Percentiles rank a stretch among this genome's conserved stretches.
These are phyloP conservation scores for Chondrostereum purpureum DNA, from an alignment of 1,284 basidiomycete species.

Conservation along the genomic window DNA sequence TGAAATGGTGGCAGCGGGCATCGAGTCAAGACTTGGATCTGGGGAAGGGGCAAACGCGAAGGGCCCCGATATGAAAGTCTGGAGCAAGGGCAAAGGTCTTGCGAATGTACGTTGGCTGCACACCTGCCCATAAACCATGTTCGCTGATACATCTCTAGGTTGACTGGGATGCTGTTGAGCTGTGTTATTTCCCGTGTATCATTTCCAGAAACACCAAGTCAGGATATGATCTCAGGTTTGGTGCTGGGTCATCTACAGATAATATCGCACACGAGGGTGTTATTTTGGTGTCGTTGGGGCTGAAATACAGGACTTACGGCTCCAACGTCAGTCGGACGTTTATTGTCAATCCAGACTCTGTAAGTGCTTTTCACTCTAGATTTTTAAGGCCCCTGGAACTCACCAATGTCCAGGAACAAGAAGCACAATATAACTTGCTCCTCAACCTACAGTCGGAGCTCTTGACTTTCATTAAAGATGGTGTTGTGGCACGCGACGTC, in stretches of 20 bases:
- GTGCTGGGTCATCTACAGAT: constrained; percentile 80
- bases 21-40: constrained; percentile 83
- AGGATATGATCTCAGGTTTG: constrained; percentile 86
- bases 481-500: constrained; percentile 70
- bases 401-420: constrained; percentile 83
- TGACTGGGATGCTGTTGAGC: constrained; percentile 85
- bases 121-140: background rate
- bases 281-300: constrained; percentile 81
- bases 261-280: constrained; percentile 88
- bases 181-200: constrained; percentile 93
- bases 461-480: constrained; percentile 76
- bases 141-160: constrained; percentile 41
- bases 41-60: constrained; percentile 72
- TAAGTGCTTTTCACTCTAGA: constrained; percentile 27
- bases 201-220: constrained; percentile 80
- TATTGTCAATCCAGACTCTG: constrained; percentile 89
- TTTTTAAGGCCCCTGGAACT: background rate
- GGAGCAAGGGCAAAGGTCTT: constrained; percentile 74
- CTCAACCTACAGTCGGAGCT: constrained; percentile 77
- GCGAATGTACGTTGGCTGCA: constrained; percentile 48
- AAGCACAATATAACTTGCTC: constrained; percentile 77
- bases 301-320: constrained; percentile 92
- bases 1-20: constrained; percentile 75
- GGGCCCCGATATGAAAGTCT: constrained; percentile 84
- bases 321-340: constrained; percentile 90